Percentiles rank a stretch among this genome's conserved stretches.
Conservation (phyloP, 2,329 filamentous ascomycete species). For the Hirsutella thompsonii region DNA sequence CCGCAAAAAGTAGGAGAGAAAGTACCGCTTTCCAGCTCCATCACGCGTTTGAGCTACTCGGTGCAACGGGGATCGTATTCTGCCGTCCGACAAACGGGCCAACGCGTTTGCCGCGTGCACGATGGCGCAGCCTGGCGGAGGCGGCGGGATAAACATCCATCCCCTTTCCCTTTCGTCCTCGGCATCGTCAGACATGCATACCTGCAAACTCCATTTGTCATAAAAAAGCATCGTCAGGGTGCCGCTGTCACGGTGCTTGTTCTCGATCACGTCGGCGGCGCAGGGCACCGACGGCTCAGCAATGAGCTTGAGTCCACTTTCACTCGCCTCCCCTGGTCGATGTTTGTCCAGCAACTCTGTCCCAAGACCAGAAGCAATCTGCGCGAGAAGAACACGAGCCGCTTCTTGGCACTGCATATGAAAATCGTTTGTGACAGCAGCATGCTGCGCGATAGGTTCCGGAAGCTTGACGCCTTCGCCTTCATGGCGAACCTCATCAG, state of each 20-base stretch:
- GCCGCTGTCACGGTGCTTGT: conserved; percentile 1
- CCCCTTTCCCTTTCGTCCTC: not conserved
- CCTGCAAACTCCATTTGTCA: not conserved
- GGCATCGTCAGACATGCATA: not conserved
- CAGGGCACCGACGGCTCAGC: not conserved
- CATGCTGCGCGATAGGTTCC: not conserved
- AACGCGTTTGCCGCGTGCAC: not conserved
- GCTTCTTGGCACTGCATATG: not conserved
- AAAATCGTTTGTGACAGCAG: not conserved
- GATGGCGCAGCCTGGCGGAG: not conserved
- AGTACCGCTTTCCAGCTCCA: not conserved
- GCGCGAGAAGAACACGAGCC: not conserved
- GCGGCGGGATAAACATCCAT: conserved; percentile 1
- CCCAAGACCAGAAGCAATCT: not conserved
- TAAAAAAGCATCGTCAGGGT: conserved; percentile 2
- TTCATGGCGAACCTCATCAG: not conserved
- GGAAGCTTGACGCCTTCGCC: not conserved
- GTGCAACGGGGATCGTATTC: not conserved
- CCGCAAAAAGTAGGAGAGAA: not conserved
- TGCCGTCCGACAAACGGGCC: not conserved
- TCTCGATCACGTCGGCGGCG: not conserved
- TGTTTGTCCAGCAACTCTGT: not conserved
- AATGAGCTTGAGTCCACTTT: conserved; percentile 1
- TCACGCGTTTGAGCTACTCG: not conserved
- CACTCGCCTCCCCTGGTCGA: not conserved